A percentile compares a stretch with the other conserved stretches of the same genome.
Evolutionary conservation across 2,329 filamentous ascomycete species (phyloP).

Genomic region (Pseudogymnoascus sp.): DNA sequence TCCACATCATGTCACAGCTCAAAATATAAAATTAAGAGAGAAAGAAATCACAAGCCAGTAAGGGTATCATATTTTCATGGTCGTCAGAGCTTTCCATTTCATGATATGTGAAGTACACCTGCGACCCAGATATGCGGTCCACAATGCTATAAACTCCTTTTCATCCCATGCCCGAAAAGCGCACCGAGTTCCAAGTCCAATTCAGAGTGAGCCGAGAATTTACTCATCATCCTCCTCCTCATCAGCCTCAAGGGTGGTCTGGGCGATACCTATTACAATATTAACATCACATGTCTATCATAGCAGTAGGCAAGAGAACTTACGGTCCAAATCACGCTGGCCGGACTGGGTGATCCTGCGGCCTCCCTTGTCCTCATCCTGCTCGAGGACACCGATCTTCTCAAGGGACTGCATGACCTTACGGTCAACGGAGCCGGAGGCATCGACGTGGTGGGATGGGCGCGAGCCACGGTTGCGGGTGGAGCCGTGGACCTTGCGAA

Average conservation of each 20-base stretch:
- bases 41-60: background rate
- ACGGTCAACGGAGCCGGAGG: slow-evolving; percentile 90
- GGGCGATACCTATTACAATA: slow-evolving; percentile 55
- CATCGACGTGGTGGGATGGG: slow-evolving; percentile 91
- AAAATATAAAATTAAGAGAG: background rate
- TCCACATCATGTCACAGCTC: background rate
- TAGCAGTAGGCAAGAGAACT: slow-evolving; percentile 20
- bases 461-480: slow-evolving; percentile 94
- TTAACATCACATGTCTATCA: background rate
- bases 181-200: slow-evolving; percentile 8
- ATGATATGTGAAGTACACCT: slow-evolving; percentile 9
- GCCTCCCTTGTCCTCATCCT: slow-evolving; percentile 97
- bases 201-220: slow-evolving; percentile 8
- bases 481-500: slow-evolving; percentile 91
- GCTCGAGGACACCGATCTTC: slow-evolving; percentile 98
- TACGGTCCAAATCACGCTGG: slow-evolving; percentile 96
- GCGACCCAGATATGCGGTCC: slow-evolving; percentile 1
- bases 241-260: slow-evolving; percentile 68
- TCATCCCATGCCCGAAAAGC: slow-evolving; percentile 9
- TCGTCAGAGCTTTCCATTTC: slow-evolving; percentile 9
- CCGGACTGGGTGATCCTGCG: slow-evolving; percentile 96
- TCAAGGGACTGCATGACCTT: slow-evolving; percentile 95
- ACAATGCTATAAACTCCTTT: slow-evolving; percentile 9
- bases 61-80: slow-evolving; percentile 7
- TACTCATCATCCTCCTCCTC: slow-evolving; percentile 56